phyloP scores from a whole-genome alignment of 1,139 yeast genomes.

The Geotrichum histeridarum region DNA sequence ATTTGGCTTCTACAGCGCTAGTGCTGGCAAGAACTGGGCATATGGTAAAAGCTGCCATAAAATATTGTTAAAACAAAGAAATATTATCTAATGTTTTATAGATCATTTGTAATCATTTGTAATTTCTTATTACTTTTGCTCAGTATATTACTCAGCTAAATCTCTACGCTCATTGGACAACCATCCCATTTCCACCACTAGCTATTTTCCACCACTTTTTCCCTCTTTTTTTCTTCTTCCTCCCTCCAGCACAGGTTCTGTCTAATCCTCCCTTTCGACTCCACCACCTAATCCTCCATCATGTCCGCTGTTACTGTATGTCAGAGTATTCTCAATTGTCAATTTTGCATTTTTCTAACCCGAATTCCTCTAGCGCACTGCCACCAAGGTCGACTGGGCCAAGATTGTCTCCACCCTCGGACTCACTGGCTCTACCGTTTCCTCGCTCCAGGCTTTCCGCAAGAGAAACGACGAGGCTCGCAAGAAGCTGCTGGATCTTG shows the following conservation, averaged over 20 bases:
- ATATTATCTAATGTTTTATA: no score
- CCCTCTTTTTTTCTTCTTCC: constrained; percentile 7
- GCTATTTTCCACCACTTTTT: constrained; percentile 2
- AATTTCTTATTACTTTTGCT: background rate
- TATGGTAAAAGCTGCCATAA: no score
- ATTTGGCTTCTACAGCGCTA: no score
- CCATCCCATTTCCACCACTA: background rate
- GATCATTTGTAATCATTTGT: background rate
- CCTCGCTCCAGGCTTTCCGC: constrained; percentile 84
- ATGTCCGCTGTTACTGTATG: constrained; percentile 20
- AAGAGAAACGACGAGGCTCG: constrained; percentile 98
- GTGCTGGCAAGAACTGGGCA: no score
- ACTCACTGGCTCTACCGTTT: constrained; percentile 85
- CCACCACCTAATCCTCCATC: constrained; percentile 1
- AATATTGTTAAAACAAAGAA: no score
- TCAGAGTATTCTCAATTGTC: background rate
- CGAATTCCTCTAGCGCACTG: constrained; percentile 37
- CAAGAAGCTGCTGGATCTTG: constrained; percentile 65
- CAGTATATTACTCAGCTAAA: background rate
- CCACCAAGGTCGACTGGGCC: constrained; percentile 94
- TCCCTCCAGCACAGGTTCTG: constrained; percentile 4
- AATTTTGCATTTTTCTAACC: background rate
- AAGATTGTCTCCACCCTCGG: constrained; percentile 84
- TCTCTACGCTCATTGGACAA: background rate
- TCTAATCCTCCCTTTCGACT: constrained; percentile 1